These are phyloP conservation scores for Neurospora intermedia DNA, from an alignment of 495 filamentous ascomycete species.

Conservation along the genomic window DNA sequence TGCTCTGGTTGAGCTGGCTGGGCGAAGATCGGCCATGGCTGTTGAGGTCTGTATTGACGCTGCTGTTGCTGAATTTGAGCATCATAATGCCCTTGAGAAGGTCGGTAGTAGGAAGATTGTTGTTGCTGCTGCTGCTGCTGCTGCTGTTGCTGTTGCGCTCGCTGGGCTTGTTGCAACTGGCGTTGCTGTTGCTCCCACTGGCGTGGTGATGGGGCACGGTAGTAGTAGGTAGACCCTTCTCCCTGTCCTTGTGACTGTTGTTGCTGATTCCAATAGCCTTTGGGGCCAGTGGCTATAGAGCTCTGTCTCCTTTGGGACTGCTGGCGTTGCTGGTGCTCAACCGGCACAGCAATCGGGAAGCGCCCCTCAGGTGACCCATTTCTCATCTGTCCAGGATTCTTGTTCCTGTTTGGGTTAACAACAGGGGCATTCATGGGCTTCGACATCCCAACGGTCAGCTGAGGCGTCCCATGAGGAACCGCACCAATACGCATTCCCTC, in stretches of 20 bases:
- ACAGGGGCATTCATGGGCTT: conserved; percentile 6
- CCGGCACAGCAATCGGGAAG: background rate
- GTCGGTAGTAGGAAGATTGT: background rate
- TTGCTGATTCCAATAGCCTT: conserved; percentile 3
- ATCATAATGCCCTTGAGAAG: too few species aligned
- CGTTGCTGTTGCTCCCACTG: conserved; percentile 4
- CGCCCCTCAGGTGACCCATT: conserved; percentile 20
- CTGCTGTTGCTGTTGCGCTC: background rate
- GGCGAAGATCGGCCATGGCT: background rate
- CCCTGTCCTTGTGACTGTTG: conserved; percentile 3
- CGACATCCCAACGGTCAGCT: background rate
- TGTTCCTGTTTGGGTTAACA: conserved; percentile 13
- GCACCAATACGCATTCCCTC: background rate
- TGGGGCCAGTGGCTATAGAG: background rate
- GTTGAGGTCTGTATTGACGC: background rate
- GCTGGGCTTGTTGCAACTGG: background rate
- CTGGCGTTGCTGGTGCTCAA: conserved; percentile 4
- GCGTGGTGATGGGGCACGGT: background rate
- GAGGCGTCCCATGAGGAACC: background rate
- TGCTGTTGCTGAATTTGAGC: background rate
- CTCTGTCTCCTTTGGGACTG: background rate
- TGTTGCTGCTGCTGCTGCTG: background rate
- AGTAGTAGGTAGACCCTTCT: background rate
- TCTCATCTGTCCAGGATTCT: conserved; percentile 14
- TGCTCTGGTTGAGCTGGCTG: background rate